A percentile compares a stretch with the other conserved stretches of the same genome.
Conservation (phyloP, 1,139 yeast genomes). For the Hanseniaspora gamundiae region DNA sequence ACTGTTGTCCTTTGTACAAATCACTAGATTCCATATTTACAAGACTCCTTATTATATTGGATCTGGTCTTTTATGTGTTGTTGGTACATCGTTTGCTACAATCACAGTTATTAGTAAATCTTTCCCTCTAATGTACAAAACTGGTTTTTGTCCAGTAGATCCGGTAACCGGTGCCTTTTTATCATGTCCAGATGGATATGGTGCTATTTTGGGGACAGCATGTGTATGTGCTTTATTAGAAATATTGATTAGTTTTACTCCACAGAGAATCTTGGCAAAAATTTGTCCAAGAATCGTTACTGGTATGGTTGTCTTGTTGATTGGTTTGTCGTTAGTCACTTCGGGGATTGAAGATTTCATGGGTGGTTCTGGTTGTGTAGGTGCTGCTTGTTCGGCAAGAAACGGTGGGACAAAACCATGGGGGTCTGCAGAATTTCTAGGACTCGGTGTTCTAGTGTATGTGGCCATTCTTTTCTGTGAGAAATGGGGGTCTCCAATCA, state of each 20-base stretch:
- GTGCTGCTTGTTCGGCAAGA: constrained; percentile 38
- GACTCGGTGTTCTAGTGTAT: constrained; percentile 75
- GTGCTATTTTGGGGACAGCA: constrained; percentile 74
- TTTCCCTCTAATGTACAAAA: constrained; percentile 65
- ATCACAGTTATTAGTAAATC: constrained; percentile 68
- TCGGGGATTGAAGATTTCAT: constrained; percentile 75
- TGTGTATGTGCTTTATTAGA: constrained; percentile 65
- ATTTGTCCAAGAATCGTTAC: constrained; percentile 83
- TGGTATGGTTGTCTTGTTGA: constrained; percentile 79
- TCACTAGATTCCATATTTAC: constrained; percentile 65
- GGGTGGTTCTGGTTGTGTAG: constrained; percentile 71
- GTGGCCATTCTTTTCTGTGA: constrained; percentile 63
- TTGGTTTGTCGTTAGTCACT: constrained; percentile 57
- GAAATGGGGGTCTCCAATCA: constrained; percentile 85
- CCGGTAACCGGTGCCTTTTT: constrained; percentile 49
- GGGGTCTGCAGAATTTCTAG: constrained; percentile 81
- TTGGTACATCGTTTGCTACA: constrained; percentile 83
- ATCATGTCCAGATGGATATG: constrained; percentile 85
- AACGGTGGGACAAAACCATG: constrained; percentile 29
- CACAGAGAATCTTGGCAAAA: constrained; percentile 55
- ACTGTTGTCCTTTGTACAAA: constrained; percentile 59
- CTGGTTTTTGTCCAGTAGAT: constrained; percentile 50
- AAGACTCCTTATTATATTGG: constrained; percentile 69
- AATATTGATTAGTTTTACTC: constrained; percentile 59
- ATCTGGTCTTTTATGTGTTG: constrained; percentile 77